Evolutionary conservation across 2,329 filamentous ascomycete genomes (phyloP), one percentile per base, ranked within the genome.

Genomic region (Venturia pyrina): DNA sequence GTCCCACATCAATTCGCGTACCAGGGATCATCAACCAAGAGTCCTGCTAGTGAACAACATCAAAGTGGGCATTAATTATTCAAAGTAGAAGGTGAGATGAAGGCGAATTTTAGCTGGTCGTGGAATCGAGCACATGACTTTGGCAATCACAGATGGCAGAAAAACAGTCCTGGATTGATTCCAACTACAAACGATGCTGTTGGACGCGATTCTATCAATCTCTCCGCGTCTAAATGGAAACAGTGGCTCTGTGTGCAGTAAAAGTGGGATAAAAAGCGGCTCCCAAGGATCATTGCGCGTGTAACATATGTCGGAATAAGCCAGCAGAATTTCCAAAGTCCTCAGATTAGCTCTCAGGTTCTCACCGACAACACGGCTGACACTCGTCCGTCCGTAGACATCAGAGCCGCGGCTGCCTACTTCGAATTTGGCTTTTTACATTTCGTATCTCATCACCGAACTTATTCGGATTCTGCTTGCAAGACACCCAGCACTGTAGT

Each of bases 291-390:
- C 2, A 44, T 48, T 19, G n/a, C 19, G 44, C 44, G 44, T 21
- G 44, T 8, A 21, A 48, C 28, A 28, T 28, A 21, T 48, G 1
- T 4, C 15, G 44, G 44, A 11, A 11, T 17, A 8, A 53, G 53
- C 53, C 37, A 40, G 32, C 53, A 59, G 53, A 37, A 37, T 8
- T 37, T 37, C 8, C 19, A 37, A 46, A 53, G 65, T 64, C 65
- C 65, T 66, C 65, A 66, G 65, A 66, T 66, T 64, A 66, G 65
- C 65, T 66, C 65, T 66, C 65, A 15, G 24, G 65, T 66, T 66
- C 65, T 66, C 65, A 66, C 60, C 65, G 62, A 48, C 65, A 66
- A 66, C 65, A 37, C 53, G 32, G 53, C 65, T 40, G 44, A 34
- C 21, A 48, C 48, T 44, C 61, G 40, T 50, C 50, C 17, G 11